phyloP scores from a whole-genome alignment of 352 stramenopile genomes.

The Pythium dissimile region DNA sequence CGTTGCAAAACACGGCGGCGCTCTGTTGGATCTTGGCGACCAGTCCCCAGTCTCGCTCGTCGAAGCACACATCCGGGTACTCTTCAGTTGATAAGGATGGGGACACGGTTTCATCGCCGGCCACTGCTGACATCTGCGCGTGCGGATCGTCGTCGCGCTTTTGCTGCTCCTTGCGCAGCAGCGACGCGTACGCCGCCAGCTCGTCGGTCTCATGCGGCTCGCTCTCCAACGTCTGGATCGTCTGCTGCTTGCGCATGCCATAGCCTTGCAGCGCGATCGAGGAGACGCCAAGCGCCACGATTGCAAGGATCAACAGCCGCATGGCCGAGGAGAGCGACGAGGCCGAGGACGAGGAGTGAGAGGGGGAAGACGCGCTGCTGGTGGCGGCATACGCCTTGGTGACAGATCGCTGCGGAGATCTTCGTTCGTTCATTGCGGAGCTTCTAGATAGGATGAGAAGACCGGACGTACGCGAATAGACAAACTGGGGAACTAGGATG shows the following conservation, averaged over 20 bases:
- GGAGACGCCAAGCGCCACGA: constrained; percentile 5
- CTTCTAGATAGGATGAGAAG: no score
- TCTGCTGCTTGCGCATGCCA: constrained; percentile 2
- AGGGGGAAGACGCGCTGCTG: neutral
- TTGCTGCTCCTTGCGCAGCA: neutral
- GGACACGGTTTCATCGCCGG: neutral
- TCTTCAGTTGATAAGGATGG: neutral
- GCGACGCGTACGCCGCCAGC: neutral
- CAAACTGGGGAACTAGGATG: no score
- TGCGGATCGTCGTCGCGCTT: neutral
- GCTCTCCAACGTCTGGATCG: neutral
- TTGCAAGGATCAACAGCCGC: neutral
- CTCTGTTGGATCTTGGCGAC: constrained; percentile 2
- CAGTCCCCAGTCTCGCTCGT: constrained; percentile 32
- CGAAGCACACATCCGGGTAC: constrained; percentile 20
- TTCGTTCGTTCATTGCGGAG: no score
- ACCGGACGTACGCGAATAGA: no score
- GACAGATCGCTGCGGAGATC: no score
- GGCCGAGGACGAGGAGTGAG: neutral
- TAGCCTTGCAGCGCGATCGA: constrained; percentile 11
- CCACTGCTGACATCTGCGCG: neutral
- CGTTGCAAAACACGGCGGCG: constrained; percentile 1
- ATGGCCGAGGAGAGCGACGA: neutral
- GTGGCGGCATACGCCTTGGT: neutral
- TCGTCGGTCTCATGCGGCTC: neutral